Base-by-base conservation (phyloP, 352 stramenopile species). In the Phytopythium kandeliae region DNA sequence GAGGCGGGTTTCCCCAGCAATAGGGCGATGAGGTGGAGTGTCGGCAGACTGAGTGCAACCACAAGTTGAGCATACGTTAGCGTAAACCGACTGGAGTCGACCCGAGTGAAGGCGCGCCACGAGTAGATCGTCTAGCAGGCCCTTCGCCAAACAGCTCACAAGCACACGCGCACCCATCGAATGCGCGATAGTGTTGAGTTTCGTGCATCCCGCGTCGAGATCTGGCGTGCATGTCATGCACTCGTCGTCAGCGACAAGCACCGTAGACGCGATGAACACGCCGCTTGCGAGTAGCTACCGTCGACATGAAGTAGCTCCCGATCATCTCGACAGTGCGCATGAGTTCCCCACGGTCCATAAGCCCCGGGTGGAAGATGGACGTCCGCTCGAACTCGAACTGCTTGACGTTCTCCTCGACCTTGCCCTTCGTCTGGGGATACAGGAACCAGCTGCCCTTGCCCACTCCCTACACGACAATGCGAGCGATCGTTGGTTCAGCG, bases 381-480 rank as follows among this genome's bases (percentile, higher is more conserved):
- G 76, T 87, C 9, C 76, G 65, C n/a, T 62, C 48, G 52, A 88
- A 88, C 12, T 34, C 40, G 17, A 88, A 45, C 10, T 45, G 51
- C 51, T 69, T 74, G 49, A 90, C 64, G 47, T 65, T 79, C 17
- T 80, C 72, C 57, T 88, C 76, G 10, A 65, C 72, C 46, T 88
- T 67, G 12, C 71, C 79, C 63, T 90, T 90, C 9, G 76, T 88
- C 55, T 83, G 60, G 10, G 72, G 70, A 50, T 88, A 90, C 41
- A 88, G 55, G 54, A 88, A 85, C 76, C 79, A 90, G 60, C 74
- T 86, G 57, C 71, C 67, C 55, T 83, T 85, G 68, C 80, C 71
- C 3, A 72, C 65, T 47, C 65, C 63, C 70, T 85, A 40, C 16
- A 30, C n/a, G 41, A 8, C 30, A 12, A 15, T 50, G 31, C 54